These are phyloP conservation scores for Tephrocybe sp. DNA, from an alignment of 768 basidiomycete genomes.

Conservation along the genomic window DNA sequence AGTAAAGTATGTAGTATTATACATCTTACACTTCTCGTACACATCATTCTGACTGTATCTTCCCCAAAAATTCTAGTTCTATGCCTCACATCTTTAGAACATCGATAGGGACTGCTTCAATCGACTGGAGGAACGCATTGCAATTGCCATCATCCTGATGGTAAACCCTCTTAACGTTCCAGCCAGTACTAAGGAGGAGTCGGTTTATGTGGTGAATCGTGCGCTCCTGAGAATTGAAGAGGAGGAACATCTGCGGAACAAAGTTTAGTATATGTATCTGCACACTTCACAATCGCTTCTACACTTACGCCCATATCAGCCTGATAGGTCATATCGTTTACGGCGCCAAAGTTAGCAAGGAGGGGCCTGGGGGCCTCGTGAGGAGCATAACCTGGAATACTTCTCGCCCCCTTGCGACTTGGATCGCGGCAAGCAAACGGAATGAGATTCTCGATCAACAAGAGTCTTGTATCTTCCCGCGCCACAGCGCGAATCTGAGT, in stretches of 20 bases:
- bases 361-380: constrained; percentile 25
- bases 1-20: no score
- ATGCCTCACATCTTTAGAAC: no score
- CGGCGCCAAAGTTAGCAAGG: constrained; percentile 36
- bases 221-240: constrained; percentile 37
- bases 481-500: constrained; percentile 3
- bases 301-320: constrained; percentile 32
- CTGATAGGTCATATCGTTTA: constrained; percentile 32
- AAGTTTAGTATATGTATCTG: not conserved
- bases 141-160: constrained; percentile 19
- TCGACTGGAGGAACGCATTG: constrained; percentile 17
- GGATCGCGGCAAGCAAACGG: constrained; percentile 5
- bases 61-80: no score
- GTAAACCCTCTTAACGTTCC: constrained; percentile 26
- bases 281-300: no score
- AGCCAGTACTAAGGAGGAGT: constrained; percentile 28
- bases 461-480: constrained; percentile 1
- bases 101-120: constrained; percentile 22
- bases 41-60: no score
- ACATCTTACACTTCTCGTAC: no score
- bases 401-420: not conserved
- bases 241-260: constrained; percentile 32
- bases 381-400: constrained; percentile 22
- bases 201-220: constrained; percentile 29
- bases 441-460: constrained; percentile 4